These are phyloP conservation scores for Suhomyces taliae DNA, from an alignment of 1,139 yeast species.

Conservation along the genomic window DNA sequence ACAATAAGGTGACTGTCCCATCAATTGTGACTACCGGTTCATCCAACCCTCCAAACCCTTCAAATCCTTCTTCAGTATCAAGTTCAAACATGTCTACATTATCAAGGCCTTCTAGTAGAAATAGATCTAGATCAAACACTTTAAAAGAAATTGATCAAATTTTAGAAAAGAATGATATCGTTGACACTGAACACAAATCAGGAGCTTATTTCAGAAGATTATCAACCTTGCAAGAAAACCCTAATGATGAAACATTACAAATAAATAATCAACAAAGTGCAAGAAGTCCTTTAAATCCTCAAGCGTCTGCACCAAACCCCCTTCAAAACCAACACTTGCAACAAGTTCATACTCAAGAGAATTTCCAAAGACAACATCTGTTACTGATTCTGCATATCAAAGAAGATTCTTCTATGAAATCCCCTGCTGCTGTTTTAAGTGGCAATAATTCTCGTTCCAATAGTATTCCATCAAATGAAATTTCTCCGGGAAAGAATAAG, in stretches of 20 bases:
- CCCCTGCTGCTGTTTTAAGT: conserved; percentile 3
- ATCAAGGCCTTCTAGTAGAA: conserved; percentile 9
- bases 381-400: conserved; percentile 6
- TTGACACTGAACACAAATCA: conserved; percentile 49
- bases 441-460: conserved; percentile 3
- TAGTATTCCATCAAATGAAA: conserved; percentile 11
- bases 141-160: conserved; percentile 41
- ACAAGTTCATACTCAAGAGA: conserved; percentile 1
- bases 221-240: conserved; percentile 65
- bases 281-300: conserved; percentile 1
- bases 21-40: conserved; percentile 4
- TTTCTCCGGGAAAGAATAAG: conserved; percentile 16
- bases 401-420: conserved; percentile 5
- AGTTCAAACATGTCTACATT: conserved; percentile 8
- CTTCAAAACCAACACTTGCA: not conserved
- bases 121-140: conserved; percentile 41
- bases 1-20: conserved; percentile 1
- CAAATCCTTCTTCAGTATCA: conserved; percentile 4
- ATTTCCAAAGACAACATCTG: conserved; percentile 9
- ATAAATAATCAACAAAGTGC: not conserved
- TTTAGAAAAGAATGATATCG: conserved; percentile 41
- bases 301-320: not conserved
- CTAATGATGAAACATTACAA: conserved; percentile 28
- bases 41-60: not conserved
- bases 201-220: conserved; percentile 72